These are phyloP conservation scores for Skeletonema menzelii DNA, from an alignment of 108 stramenopile genomes.

Conservation along the genomic window DNA sequence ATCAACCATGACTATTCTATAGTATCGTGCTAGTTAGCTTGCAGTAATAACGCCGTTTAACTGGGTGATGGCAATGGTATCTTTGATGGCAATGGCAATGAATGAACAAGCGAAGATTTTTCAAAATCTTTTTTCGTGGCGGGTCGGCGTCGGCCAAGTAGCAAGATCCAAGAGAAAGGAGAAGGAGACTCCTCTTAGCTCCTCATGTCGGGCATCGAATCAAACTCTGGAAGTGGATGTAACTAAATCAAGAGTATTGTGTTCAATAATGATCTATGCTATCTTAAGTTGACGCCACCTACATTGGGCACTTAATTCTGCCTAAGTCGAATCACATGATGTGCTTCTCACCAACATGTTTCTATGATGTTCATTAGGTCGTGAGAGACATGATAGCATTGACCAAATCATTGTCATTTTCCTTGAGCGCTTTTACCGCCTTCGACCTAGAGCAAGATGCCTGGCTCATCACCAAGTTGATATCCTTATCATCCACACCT, in stretches of 20 bases:
- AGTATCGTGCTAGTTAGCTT: neutral
- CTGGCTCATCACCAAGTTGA: slow-evolving; percentile 81
- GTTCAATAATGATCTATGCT: neutral
- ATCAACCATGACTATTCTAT: slow-evolving; percentile 25
- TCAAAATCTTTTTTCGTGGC: too few relatives aligned
- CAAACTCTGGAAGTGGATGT: too few relatives aligned
- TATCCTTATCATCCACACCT: slow-evolving; percentile 80
- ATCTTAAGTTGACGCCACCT: neutral
- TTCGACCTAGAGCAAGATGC: slow-evolving; percentile 48
- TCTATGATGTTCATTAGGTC: slow-evolving; percentile 18
- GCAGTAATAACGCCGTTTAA: too few relatives aligned
- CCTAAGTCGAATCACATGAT: neutral
- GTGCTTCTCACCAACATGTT: neutral
- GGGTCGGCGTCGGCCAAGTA: too few relatives aligned
- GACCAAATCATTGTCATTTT: slow-evolving; percentile 82
- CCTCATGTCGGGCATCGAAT: too few relatives aligned
- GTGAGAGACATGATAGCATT: slow-evolving; percentile 89
- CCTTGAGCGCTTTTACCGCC: slow-evolving; percentile 78
- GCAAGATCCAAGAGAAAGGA: too few relatives aligned
- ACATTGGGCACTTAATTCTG: neutral
- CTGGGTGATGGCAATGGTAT: neutral
- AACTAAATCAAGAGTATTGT: too few relatives aligned
- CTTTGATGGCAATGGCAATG: neutral
- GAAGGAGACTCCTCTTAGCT: too few relatives aligned
- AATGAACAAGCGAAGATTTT: too few relatives aligned